Base-by-base conservation (phyloP, 768 basidiomycete species). In the Chalciporus sphaerocephalus region DNA sequence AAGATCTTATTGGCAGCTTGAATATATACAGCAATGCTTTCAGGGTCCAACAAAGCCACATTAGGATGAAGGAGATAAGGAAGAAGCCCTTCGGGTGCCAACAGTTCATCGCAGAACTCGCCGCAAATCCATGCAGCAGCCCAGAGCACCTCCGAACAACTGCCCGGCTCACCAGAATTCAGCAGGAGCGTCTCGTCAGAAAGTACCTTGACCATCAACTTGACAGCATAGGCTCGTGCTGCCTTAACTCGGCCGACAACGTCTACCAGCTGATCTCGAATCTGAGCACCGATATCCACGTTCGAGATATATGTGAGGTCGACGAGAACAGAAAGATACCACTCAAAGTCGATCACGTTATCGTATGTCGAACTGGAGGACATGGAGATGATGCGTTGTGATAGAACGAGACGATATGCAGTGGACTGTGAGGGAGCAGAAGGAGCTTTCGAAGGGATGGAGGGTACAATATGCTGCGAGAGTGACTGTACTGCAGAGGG, bases 121-220 rank as follows among this genome's bases (percentile, higher is more conserved):
- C 94, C 95, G 51, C 90, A 92, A 54, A 97, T 88, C 89, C 91
- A 99, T 5, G 92, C 92, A 9, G 93, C 94, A 0, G 94, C 96
- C 79, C 89, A 92, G 2, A 96, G 70, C 8, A 95, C 79, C 58
- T 94, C 90, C 0, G 83, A 79, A 56, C 90, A 94, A 59, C 81
- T 83, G 1, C 80, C 84, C 40, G 78, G 76, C 17, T 89, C 85
- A 16, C 71, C 68, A 3, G 83, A 81, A 59, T 81, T 83, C 43
- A 75, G 69, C 40, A 92, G 53, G 55, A 94, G 77, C 0, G 76
- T 74, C 35, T 90, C 85, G 52, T 98, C 94, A 38, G 76, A 79
- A 33, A 98, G 63, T 8, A 98, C 59, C 39, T 84, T 82, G 48
- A 83, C 81, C 83, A 94, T 87, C 42, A 94, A 71, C 61, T 81